A percentile compares a stretch with the other conserved stretches of the same genome.
phyloP scores from a whole-genome alignment of 2,329 filamentous ascomycete genomes.

The Nemania abortiva region DNA sequence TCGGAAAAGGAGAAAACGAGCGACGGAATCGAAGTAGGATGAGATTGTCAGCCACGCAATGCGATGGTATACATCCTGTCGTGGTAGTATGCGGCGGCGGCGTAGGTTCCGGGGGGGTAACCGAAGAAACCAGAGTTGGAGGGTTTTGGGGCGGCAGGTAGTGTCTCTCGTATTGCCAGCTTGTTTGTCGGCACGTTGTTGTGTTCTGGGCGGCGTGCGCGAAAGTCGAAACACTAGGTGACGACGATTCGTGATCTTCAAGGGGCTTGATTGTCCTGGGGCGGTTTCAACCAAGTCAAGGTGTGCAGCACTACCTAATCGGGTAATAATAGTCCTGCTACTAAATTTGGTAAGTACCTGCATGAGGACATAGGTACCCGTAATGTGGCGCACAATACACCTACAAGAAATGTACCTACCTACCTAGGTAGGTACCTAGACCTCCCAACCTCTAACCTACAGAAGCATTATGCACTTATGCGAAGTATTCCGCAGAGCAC shows the following conservation, averaged over 20 bases:
- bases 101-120: neutral
- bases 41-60: conserved; percentile 24
- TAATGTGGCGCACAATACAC: too few relatives aligned
- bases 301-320: too few relatives aligned
- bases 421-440: too few relatives aligned
- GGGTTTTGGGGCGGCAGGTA: neutral
- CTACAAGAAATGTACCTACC: too few relatives aligned
- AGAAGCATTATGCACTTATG: too few relatives aligned
- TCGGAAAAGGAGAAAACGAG: conserved; percentile 32
- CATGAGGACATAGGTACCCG: too few relatives aligned
- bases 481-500: too few relatives aligned
- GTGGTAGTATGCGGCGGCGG: conserved; percentile 13
- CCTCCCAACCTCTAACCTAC: too few relatives aligned
- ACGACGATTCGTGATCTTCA: conserved; percentile 27
- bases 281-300: neutral
- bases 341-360: too few relatives aligned
- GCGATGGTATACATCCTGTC: conserved; percentile 36
- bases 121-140: neutral
- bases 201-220: neutral
- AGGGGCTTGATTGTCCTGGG: conserved; percentile 36
- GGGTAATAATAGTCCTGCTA: too few relatives aligned
- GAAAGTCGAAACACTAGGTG: neutral
- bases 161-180: conserved; percentile 9
- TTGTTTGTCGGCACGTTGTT: neutral
- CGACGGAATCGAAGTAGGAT: conserved; percentile 35